A percentile compares a stretch with the other conserved stretches of the same genome.
Evolutionary conservation across 495 filamentous ascomycete species (phyloP).

Genomic region (Cercophora sp.): DNA sequence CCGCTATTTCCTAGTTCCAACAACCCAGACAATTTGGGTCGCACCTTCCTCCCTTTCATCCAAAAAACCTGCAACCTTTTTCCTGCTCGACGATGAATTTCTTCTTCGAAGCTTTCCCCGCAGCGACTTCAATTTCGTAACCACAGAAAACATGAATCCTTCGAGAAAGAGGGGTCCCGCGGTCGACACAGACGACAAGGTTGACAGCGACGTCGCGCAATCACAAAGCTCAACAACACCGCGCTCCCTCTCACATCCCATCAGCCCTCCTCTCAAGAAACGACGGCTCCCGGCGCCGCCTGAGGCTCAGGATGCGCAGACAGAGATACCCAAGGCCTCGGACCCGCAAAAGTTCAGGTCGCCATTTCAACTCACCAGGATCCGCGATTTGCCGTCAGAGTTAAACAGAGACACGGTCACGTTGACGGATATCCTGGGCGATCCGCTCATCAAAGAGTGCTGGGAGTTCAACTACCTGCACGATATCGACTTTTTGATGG

Average conservation of each 20-base stretch:
- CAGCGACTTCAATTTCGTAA: no score
- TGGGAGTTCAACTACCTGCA: slow-evolving; percentile 91
- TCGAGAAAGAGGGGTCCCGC: no score
- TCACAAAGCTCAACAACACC: no score
- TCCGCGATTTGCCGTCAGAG: slow-evolving; percentile 57
- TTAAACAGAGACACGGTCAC: slow-evolving; percentile 66
- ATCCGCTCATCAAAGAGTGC: slow-evolving; percentile 77
- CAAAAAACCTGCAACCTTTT: no score
- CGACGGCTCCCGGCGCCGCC: slow-evolving; percentile 16
- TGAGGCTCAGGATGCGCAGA: background rate
- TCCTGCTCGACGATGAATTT: no score
- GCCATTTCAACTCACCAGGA: slow-evolving; percentile 70
- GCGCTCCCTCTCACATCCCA: slow-evolving; percentile 35
- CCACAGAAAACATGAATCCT: no score
- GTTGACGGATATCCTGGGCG: slow-evolving; percentile 69
- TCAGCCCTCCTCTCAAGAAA: slow-evolving; percentile 40
- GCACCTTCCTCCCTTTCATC: no score
- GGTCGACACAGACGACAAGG: no score
- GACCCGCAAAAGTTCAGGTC: slow-evolving; percentile 46
- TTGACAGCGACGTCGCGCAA: no score
- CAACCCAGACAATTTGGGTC: no score
- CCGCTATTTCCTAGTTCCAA: no score
- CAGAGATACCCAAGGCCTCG: background rate
- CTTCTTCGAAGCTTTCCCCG: no score
- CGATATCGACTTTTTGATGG: slow-evolving; percentile 68